Evolutionary conservation across 768 basidiomycete genomes (phyloP).

Genomic region (Auriscalpium orientale): DNA sequence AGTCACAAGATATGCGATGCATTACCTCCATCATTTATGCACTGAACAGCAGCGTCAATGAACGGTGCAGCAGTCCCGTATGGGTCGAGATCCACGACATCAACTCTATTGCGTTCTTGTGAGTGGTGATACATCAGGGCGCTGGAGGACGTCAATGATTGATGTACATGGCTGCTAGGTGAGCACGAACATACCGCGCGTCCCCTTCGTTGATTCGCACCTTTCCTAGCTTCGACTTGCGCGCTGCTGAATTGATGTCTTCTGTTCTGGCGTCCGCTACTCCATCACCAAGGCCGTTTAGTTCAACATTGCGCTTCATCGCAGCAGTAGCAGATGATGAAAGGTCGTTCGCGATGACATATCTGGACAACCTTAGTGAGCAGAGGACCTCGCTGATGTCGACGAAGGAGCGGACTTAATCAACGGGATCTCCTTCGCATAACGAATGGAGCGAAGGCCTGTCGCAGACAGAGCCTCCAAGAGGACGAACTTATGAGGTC

Average conservation of each 20-base stretch:
- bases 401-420: slow-evolving; percentile 51
- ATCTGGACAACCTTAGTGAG: slow-evolving; percentile 36
- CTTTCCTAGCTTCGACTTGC: slow-evolving; percentile 32
- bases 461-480: slow-evolving; percentile 95
- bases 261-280: slow-evolving; percentile 9
- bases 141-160: slow-evolving; percentile 30
- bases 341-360: slow-evolving; percentile 92
- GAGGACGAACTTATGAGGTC: slow-evolving; percentile 62
- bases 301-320: slow-evolving; percentile 77
- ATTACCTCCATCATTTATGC: slow-evolving; percentile 78
- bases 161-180: background rate
- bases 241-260: slow-evolving; percentile 1
- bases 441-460: slow-evolving; percentile 90
- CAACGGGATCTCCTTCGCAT: slow-evolving; percentile 93
- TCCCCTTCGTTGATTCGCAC: slow-evolving; percentile 88
- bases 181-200: slow-evolving; percentile 59
- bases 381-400: background rate
- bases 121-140: slow-evolving; percentile 88
- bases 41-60: slow-evolving; percentile 89
- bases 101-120: slow-evolving; percentile 63
- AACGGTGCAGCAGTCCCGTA: slow-evolving; percentile 98
- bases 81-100: slow-evolving; percentile 96
- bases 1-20: background rate
- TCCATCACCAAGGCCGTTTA: slow-evolving; percentile 60
- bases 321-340: slow-evolving; percentile 75